phyloP scores from a whole-genome alignment of 2,329 filamentous ascomycete genomes.

The Cryphonectria japonica region DNA sequence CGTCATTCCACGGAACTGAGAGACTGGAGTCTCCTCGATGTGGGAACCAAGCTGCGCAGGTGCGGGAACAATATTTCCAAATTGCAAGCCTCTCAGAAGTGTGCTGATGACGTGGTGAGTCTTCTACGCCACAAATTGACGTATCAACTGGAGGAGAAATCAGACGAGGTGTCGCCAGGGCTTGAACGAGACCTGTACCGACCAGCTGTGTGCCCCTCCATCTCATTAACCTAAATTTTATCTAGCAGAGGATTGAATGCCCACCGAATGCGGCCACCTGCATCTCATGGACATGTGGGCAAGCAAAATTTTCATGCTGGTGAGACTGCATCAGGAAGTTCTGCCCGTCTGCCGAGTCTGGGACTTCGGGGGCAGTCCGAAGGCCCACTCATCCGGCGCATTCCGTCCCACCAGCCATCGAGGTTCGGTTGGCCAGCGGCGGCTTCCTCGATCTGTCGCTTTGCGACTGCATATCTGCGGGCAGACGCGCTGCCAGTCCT shows the following conservation, averaged over 20 bases:
- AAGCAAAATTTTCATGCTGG: conserved; percentile 15
- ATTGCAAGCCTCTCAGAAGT: conserved; percentile 12
- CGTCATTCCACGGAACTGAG: conserved; percentile 19
- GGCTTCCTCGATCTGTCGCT: background rate
- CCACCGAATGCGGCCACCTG: conserved; percentile 1
- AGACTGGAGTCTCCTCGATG: conserved; percentile 15
- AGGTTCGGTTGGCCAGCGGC: background rate
- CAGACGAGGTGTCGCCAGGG: background rate
- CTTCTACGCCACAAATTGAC: background rate
- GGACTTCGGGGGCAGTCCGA: background rate
- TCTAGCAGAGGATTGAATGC: background rate
- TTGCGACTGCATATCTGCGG: background rate
- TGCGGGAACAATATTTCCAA: conserved; percentile 20
- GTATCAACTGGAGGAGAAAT: background rate
- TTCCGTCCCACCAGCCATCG: background rate
- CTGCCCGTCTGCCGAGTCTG: conserved; percentile 18
- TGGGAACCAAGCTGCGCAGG: conserved; percentile 17
- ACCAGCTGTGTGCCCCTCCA: background rate
- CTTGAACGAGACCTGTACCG: background rate
- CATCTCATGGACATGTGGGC: conserved; percentile 21
- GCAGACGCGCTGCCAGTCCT: conserved; percentile 1
- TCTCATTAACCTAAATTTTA: background rate
- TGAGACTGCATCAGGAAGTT: conserved; percentile 17
- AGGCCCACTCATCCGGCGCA: background rate
- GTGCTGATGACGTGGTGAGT: conserved; percentile 20